These are phyloP conservation scores for Neonectria magnoliae DNA, from an alignment of 2,329 filamentous ascomycete species.

Conservation along the genomic window DNA sequence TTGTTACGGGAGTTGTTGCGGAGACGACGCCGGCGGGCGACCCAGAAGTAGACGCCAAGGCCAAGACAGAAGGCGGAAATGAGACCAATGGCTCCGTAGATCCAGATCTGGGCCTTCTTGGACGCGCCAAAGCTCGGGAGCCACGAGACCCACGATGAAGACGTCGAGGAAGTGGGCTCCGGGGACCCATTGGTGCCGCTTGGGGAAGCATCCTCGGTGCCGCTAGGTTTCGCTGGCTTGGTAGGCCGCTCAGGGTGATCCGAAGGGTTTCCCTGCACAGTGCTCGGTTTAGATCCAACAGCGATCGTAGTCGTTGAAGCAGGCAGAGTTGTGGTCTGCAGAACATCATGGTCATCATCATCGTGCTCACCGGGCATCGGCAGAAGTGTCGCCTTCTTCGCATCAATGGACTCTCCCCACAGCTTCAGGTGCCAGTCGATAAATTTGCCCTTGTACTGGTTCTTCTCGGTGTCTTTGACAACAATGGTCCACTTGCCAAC, in stretches of 20 bases:
- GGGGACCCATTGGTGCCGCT: conserved; percentile 45
- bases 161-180: conserved; percentile 58
- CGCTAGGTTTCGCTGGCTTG: conserved; percentile 56
- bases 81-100: conserved; percentile 85
- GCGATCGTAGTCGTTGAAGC: conserved; percentile 69
- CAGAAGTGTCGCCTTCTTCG: conserved; percentile 74
- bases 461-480: conserved; percentile 84
- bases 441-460: conserved; percentile 81
- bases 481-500: conserved; percentile 91
- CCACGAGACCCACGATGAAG: conserved; percentile 82
- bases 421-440: conserved; percentile 93
- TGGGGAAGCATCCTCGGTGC: conserved; percentile 40
- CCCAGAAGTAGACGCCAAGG: conserved; percentile 82
- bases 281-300: conserved; percentile 55
- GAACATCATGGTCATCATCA: conserved; percentile 81
- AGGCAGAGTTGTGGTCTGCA: conserved; percentile 63
- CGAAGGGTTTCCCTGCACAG: conserved; percentile 58
- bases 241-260: conserved; percentile 73
- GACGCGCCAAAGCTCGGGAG: conserved; percentile 92
- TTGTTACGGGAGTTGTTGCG: conserved; percentile 80
- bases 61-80: conserved; percentile 86
- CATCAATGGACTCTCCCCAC: conserved; percentile 89
- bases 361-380: conserved; percentile 87
- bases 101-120: conserved; percentile 90
- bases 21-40: conserved; percentile 80